These are phyloP conservation scores for Boletus coccyginus DNA, from an alignment of 768 basidiomycete genomes.

Conservation along the genomic window DNA sequence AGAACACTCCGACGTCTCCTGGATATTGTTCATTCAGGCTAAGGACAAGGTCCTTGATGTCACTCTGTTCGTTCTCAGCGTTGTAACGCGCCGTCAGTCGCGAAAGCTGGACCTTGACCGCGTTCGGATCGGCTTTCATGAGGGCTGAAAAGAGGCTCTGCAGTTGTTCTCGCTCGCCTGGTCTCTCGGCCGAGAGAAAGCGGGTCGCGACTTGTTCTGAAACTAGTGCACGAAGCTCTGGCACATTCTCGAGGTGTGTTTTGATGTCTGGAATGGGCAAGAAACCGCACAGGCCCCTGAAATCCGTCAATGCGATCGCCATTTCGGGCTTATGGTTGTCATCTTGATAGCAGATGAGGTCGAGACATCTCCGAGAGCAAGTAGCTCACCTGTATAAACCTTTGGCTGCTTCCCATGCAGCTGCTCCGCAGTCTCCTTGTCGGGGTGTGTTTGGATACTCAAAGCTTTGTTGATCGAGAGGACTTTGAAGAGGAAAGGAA, in stretches of 20 bases:
- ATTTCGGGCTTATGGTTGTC: slow-evolving; percentile 99
- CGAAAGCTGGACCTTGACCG: slow-evolving; percentile 53
- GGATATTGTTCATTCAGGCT: slow-evolving; percentile 74
- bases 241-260: slow-evolving; percentile 58
- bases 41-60: slow-evolving; percentile 61
- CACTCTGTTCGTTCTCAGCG: slow-evolving; percentile 41
- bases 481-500: slow-evolving; percentile 92
- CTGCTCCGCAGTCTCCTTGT: slow-evolving; percentile 74
- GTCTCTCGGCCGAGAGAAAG: slow-evolving; percentile 46
- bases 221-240: slow-evolving; percentile 76
- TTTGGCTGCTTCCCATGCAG: slow-evolving; percentile 69
- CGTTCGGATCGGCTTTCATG: slow-evolving; percentile 69
- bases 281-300: slow-evolving; percentile 91
- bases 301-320: slow-evolving; percentile 93
- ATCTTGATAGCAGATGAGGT: slow-evolving; percentile 47
- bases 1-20: slow-evolving; percentile 90
- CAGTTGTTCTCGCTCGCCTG: slow-evolving; percentile 48
- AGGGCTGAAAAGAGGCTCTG: slow-evolving; percentile 75
- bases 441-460: slow-evolving; percentile 90
- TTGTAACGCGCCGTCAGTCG: slow-evolving; percentile 64
- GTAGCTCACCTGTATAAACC: slow-evolving; percentile 81
- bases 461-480: slow-evolving; percentile 86
- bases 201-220: slow-evolving; percentile 48
- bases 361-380: not conserved
- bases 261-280: slow-evolving; percentile 75